Base-by-base conservation (phyloP, 148 eudicot species). In the Linanthus parryae region DNA sequence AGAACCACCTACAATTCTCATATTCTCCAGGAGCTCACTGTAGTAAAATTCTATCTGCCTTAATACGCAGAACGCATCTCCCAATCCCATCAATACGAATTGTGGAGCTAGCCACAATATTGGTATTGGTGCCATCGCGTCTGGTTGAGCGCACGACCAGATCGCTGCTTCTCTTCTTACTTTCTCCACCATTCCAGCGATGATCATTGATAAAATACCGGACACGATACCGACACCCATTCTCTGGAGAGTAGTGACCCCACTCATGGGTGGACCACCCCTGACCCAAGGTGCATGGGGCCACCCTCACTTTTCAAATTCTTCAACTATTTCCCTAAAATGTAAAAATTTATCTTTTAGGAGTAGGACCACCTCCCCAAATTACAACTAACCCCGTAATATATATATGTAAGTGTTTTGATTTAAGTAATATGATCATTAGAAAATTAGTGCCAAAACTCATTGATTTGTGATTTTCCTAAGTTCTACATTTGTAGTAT, bases 1-100 rank as follows among this genome's bases (percentile, higher is more conserved):
- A 6, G 95, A 68, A 1, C 77, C 81, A 8, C 72, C 94, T 30
- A 85, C 61, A 52, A 88, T 85, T 50, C 85, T 73, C 94, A 85
- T 85, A 8, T 76, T 78, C 55, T 85, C 85, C 3, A 88, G 88
- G 13, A 85, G 69, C 54, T 85, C 78, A 35, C 66, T 78, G 52
- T 85, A 81, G 30, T 62, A 85, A 35, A 85, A 81, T 49, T 85
- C 88, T 10, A 73, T 66, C 3, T 50, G 55, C 1, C 76, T 76
- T 1, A 81, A 58, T 16, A 69, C 28, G 3, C 67, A 4, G 28
- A 81, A 81, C 1, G 82, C 82, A 35, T 81, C 88, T 0, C 83
- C 73, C 5, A 85, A 31, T 0, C 94, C 94, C 2, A 76, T 37
- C 9, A 73, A 18, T 0, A 41, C 47, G 50, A 85, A 37, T 6